phyloP scores from a whole-genome alignment of 495 filamentous ascomycete species.

The Penicillium argentinense region DNA sequence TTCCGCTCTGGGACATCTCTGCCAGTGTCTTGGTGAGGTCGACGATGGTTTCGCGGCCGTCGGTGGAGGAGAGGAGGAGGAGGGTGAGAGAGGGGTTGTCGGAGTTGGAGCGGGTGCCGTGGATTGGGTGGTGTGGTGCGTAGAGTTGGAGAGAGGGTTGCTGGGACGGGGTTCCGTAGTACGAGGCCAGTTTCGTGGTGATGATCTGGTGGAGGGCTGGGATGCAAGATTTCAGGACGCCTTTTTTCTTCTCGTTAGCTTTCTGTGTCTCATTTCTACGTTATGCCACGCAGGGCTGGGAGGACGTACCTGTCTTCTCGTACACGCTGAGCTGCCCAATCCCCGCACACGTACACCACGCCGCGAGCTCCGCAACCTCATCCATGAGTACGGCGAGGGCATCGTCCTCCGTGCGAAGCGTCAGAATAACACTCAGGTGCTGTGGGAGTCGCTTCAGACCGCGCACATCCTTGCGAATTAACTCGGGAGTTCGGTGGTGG shows the following conservation, averaged over 20 bases:
- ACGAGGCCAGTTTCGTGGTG: conserved; percentile 70
- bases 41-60: conserved; percentile 89
- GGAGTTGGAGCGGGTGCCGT: conserved; percentile 24
- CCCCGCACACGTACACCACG: conserved; percentile 86
- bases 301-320: conserved; percentile 85
- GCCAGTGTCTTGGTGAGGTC: conserved; percentile 93
- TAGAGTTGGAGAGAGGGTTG: conserved; percentile 68
- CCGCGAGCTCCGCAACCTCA: conserved; percentile 83
- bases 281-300: too few species aligned
- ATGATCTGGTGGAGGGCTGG: conserved; percentile 72
- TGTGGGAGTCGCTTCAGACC: conserved; percentile 67
- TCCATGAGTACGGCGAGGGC: conserved; percentile 80
- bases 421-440: conserved; percentile 86
- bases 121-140: conserved; percentile 65
- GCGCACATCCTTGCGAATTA: conserved; percentile 86
- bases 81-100: conserved; percentile 60
- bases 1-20: conserved; percentile 89
- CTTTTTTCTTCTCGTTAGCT: too few species aligned
- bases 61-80: conserved; percentile 84
- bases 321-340: conserved; percentile 86
- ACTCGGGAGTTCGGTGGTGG: conserved; percentile 89
- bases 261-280: too few species aligned
- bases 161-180: conserved; percentile 67
- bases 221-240: conserved; percentile 82
- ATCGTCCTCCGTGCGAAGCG: conserved; percentile 67